These are phyloP conservation scores for Cyclotella baltica DNA, from an alignment of 108 stramenopile genomes.

Conservation along the genomic window DNA sequence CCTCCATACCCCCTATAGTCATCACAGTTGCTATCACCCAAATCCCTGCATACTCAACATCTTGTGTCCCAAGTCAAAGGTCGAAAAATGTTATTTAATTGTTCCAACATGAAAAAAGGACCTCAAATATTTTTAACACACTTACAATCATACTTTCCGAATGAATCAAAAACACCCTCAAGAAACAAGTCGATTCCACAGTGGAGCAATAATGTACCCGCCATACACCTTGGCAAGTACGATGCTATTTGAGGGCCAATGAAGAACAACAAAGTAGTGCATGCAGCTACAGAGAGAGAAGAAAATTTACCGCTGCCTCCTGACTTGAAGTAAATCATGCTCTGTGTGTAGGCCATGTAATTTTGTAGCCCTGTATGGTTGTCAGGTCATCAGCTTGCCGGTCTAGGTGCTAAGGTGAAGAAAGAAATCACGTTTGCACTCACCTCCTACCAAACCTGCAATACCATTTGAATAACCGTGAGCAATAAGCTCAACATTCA, in stretches of 20 bases:
- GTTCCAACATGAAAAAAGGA: not conserved
- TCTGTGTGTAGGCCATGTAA: conserved; percentile 78
- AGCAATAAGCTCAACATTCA: conserved; percentile 82
- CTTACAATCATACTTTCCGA: conserved; percentile 45
- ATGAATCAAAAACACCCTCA: conserved; percentile 78
- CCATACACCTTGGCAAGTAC: conserved; percentile 84
- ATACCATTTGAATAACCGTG: conserved; percentile 82
- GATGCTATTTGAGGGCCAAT: conserved; percentile 65
- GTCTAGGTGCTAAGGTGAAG: not conserved
- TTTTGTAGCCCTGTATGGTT: conserved; percentile 62
- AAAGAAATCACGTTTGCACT: not conserved
- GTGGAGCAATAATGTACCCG: conserved; percentile 86
- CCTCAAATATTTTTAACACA: not conserved
- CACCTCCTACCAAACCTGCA: conserved; percentile 63
- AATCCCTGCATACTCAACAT: conserved; percentile 68
- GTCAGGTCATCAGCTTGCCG: not conserved
- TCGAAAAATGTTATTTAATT: too few relatives aligned
- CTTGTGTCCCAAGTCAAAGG: not conserved
- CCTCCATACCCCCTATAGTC: conserved; percentile 76
- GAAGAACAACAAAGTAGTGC: conserved; percentile 68
- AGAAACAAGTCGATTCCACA: conserved; percentile 85
- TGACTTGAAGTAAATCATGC: conserved; percentile 76
- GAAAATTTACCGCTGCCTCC: conserved; percentile 67
- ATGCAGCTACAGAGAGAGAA: conserved; percentile 53
- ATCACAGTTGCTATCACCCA: conserved; percentile 77